phyloP scores from a whole-genome alignment of 73 alveolate genomes.

The Halteria grandinella region DNA sequence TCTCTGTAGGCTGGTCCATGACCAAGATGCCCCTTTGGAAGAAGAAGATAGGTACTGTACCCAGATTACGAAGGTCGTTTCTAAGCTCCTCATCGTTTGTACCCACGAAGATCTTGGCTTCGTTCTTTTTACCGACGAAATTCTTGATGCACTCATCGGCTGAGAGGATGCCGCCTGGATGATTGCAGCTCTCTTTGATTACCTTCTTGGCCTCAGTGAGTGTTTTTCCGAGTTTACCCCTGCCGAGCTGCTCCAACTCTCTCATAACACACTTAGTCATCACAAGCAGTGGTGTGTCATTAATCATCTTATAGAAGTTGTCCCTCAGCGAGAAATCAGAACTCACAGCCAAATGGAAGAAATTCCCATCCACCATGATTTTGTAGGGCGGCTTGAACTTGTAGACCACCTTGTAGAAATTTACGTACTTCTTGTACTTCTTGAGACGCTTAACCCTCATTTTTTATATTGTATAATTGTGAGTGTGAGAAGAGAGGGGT shows the following conservation, averaged over 20 bases:
- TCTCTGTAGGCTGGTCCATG: conserved; percentile 79
- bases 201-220: conserved; percentile 66
- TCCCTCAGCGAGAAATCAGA: conserved; percentile 71
- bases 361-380: conserved; percentile 83
- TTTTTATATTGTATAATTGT: neutral
- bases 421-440: conserved; percentile 57
- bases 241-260: conserved; percentile 74
- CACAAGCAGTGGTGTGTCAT: conserved; percentile 70
- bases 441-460: conserved; percentile 59
- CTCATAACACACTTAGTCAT: conserved; percentile 78
- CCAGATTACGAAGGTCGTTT: conserved; percentile 74
- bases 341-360: conserved; percentile 71
- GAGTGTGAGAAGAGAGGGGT: no score
- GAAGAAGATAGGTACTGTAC: conserved; percentile 81
- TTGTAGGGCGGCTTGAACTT: conserved; percentile 85
- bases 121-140: conserved; percentile 79
- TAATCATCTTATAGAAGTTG: conserved; percentile 70
- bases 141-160: conserved; percentile 78
- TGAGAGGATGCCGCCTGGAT: conserved; percentile 60
- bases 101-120: conserved; percentile 76
- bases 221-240: conserved; percentile 73
- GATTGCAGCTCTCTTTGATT: conserved; percentile 72
- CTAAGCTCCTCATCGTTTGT: conserved; percentile 80
- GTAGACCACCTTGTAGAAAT: conserved; percentile 70
- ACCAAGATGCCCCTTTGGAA: conserved; percentile 76